Base-by-base conservation (phyloP, 495 filamentous ascomycete species). In the Podospora pseudocomata region DNA sequence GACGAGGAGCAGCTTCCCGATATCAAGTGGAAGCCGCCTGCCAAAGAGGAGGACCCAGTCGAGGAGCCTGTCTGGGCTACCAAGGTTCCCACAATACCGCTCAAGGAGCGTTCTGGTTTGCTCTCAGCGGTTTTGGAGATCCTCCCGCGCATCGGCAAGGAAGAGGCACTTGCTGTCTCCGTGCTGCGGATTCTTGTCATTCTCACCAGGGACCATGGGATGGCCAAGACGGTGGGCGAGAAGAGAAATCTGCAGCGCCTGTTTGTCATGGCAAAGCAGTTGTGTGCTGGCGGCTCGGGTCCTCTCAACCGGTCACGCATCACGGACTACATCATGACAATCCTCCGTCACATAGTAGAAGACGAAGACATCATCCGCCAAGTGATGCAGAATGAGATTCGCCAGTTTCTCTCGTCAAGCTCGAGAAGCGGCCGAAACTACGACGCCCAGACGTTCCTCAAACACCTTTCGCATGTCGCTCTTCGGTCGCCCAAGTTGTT, bases 191-290 rank as follows among this genome's bases (percentile, higher is more conserved):
- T 95, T 60, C 80, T 98, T n/a, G 93, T 96, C 39, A 92, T 97
- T 68, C 86, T 99, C 27, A 98, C 95, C 0, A 86, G 96, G 23
- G 84, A 86, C 63, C 88, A 92, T 65, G 80, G 86, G 7, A 84
- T 97, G 67, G 94, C 95, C 13, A 82, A 87, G 63, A 81, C 83
- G 32, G 84, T 99, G 53, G 90, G 89, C 13, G 91, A 98, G 73
- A 97, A 94, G 79, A 90, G 88, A 67, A 94, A 94, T 70, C 83
- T 99, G 64, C 91, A 94, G 74, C 87, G 91, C 20, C 82, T 99
- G 18, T 98, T 99, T 76, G 86, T 97, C 19, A 96, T 97, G 91
- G 87, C 96, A 55, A 94, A 93, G 75, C 94, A 97, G 73, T 86
- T 97, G 56, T 90, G 92, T 26, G 91, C 90, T 28, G 84, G 87